A percentile compares a stretch with the other conserved stretches of the same genome.
Conservation (phyloP, 345 rosid genomes). For the Aquilaria yunnanensis region DNA sequence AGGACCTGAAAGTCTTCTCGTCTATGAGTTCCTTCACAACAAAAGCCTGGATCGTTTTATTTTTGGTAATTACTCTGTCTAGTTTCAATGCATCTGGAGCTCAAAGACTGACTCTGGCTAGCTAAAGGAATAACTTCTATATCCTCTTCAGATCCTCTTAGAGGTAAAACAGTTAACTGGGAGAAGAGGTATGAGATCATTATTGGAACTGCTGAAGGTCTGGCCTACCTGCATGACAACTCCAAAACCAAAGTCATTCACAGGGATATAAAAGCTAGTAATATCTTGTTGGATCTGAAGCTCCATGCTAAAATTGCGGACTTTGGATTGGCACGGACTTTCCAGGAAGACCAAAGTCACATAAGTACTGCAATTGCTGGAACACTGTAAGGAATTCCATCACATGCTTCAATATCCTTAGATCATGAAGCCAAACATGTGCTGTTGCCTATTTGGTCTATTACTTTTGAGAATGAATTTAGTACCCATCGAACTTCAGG, state of each 20-base stretch:
- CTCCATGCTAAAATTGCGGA: slow-evolving; percentile 80
- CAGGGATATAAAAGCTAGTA: slow-evolving; percentile 83
- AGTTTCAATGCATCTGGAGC: too few species aligned
- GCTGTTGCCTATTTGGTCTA: background rate
- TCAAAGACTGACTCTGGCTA: background rate
- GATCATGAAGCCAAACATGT: background rate
- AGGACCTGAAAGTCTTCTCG: slow-evolving; percentile 86
- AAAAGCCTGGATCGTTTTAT: slow-evolving; percentile 77
- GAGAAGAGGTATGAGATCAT: slow-evolving; percentile 49
- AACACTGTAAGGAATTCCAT: slow-evolving; percentile 50
- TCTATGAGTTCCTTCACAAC: slow-evolving; percentile 70
- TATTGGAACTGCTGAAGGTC: slow-evolving; percentile 74
- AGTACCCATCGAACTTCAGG: background rate
- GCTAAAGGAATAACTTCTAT: background rate
- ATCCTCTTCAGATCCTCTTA: slow-evolving; percentile 41
- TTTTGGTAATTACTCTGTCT: slow-evolving; percentile 37
- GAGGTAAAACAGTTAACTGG: slow-evolving; percentile 60
- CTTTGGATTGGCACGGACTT: slow-evolving; percentile 86
- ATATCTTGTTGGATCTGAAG: slow-evolving; percentile 61
- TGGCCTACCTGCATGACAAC: slow-evolving; percentile 71
- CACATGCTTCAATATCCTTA: background rate
- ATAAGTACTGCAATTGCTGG: slow-evolving; percentile 94
- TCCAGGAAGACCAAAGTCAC: slow-evolving; percentile 76
- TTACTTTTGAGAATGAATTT: background rate
- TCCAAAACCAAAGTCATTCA: slow-evolving; percentile 59